These are phyloP conservation scores for Sugiyamaella castrensis DNA, from an alignment of 1,139 yeast genomes.

Conservation along the genomic window DNA sequence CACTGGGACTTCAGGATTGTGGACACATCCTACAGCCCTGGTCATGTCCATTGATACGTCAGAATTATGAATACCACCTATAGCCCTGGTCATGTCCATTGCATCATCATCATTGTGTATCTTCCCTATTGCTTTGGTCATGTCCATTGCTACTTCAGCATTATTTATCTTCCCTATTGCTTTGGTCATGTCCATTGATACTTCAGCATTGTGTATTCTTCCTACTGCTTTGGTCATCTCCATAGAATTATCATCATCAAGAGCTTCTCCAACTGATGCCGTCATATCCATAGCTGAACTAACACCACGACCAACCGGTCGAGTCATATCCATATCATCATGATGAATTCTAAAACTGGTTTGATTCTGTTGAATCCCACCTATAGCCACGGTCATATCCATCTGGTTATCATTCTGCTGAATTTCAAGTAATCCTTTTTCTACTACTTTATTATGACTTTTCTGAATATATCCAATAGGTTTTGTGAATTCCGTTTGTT, in stretches of 20 bases:
- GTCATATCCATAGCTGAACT: constrained; percentile 8
- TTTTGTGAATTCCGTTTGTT: constrained; percentile 7
- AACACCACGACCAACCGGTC: neutral
- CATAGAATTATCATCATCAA: constrained; percentile 14
- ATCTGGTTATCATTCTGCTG: neutral
- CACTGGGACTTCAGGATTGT: neutral
- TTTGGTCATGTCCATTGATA: constrained; percentile 6
- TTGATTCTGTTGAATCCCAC: constrained; percentile 10
- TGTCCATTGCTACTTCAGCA: constrained; percentile 6
- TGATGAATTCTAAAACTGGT: neutral
- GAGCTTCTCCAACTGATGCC: constrained; percentile 3
- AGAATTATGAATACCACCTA: constrained; percentile 2
- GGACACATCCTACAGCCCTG: constrained; percentile 2
- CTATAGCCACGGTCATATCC: neutral
- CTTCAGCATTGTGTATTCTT: neutral
- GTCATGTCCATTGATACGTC: constrained; percentile 11
- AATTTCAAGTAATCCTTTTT: neutral
- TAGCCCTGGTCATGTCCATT: constrained; percentile 5
- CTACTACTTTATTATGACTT: constrained; percentile 16
- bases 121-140: constrained; percentile 6
- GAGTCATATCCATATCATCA: constrained; percentile 2
- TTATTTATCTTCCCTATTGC: constrained; percentile 4
- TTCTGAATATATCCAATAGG: constrained; percentile 9
- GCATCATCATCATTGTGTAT: neutral
- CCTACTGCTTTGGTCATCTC: constrained; percentile 21